Evolutionary conservation across 768 basidiomycete species (phyloP), one percentile per base, ranked within the genome.

Genomic region (Hemileccinum rubropunctum): DNA sequence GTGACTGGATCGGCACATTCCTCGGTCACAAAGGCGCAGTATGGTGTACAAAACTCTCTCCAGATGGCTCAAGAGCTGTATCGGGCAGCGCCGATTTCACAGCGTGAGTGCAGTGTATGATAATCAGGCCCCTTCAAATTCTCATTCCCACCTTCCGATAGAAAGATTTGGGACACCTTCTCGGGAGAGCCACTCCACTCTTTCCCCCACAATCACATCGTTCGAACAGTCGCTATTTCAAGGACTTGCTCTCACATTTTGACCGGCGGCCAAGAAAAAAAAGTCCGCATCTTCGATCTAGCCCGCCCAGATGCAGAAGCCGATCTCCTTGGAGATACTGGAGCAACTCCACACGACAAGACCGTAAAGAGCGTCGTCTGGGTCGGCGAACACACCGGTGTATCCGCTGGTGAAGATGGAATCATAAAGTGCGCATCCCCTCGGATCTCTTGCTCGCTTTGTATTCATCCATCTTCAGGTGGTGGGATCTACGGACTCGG

Each of bases 131-230:
- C 43, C 49, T 50, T 41, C 46, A 37, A 45, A 47, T 4, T 18
- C 47, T 48, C 37, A 52, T 32, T 1, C 58, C 50, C 54, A 53
- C 43, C 39, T 44, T 36, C 26, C 48, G 52, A 47, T 68, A 97
- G 92, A 50, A 98, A 95, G 77, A 80, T 98, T 58, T 98, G 94
- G 94, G 91, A 98, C 71, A 91, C 94, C 6, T 94, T 88, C 67
- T 83, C 86, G 20, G 97, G 97, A 51, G 75, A 82, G n/a, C 69
- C 77, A 27, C 75, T 98, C 34, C 91, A 97, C 60, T 97, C 95
- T n/a, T 95, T 98, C 65, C 87, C 93, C 12, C 97, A 99, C 70
- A 89, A 94, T 63, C 97, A 98, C 73, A 99, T 99, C 65, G 97
- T 99, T 61, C 89, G 95, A 58, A 93, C 86, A 41, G 91, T 98